These are phyloP conservation scores for Naematelia encephala DNA, from an alignment of 768 basidiomycete species.

Conservation along the genomic window DNA sequence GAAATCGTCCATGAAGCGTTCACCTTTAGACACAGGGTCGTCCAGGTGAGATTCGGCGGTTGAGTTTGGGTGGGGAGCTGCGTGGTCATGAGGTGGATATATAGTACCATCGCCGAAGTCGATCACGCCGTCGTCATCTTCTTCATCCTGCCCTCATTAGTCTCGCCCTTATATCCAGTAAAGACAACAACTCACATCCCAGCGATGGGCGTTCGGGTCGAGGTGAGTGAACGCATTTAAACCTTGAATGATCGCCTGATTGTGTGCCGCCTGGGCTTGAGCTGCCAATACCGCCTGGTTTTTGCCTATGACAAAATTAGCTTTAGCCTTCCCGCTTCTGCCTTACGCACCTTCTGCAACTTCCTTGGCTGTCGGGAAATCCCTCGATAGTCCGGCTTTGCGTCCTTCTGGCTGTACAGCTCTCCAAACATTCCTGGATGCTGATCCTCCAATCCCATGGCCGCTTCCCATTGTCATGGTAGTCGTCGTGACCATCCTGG, in stretches of 20 bases:
- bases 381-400: slow-evolving; percentile 54
- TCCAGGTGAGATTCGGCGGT: slow-evolving; percentile 26
- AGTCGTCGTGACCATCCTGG: slow-evolving; percentile 10
- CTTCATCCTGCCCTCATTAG: slow-evolving; percentile 64
- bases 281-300: slow-evolving; percentile 53
- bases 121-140: slow-evolving; percentile 77
- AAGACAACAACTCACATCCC: slow-evolving; percentile 69
- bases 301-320: slow-evolving; percentile 25
- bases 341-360: slow-evolving; percentile 70
- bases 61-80: slow-evolving; percentile 7
- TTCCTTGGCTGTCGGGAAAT: slow-evolving; percentile 97
- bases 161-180: slow-evolving; percentile 7
- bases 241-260: slow-evolving; percentile 69
- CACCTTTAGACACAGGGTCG: slow-evolving; percentile 71
- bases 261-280: slow-evolving; percentile 59
- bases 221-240: slow-evolving; percentile 93
- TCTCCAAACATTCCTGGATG: slow-evolving; percentile 69
- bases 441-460: slow-evolving; percentile 13
- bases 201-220: slow-evolving; percentile 81
- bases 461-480: slow-evolving; percentile 28
- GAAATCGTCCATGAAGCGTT: slow-evolving; percentile 88
- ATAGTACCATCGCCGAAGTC: slow-evolving; percentile 94
- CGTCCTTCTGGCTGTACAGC: slow-evolving; percentile 54
- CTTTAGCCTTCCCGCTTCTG: neutral
- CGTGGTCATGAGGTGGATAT: slow-evolving; percentile 56